Evolutionary conservation across 805 yeast species (phyloP).

Genomic region (Nakazawaea wickerhamii): DNA sequence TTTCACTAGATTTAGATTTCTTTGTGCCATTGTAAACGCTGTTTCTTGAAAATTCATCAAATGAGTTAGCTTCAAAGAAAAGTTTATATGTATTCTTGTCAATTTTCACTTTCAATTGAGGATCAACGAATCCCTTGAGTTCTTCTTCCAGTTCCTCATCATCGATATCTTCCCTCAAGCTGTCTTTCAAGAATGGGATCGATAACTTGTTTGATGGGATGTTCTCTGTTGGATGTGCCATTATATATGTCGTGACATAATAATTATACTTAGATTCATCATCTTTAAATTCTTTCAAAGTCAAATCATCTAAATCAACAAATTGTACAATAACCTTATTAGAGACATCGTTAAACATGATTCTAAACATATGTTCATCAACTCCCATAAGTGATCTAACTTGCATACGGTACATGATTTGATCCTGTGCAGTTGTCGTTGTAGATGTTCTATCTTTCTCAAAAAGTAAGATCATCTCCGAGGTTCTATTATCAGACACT

Average conservation of each 20-base stretch:
- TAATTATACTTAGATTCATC: constrained; percentile 87
- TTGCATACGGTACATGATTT: constrained; percentile 84
- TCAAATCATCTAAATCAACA: constrained; percentile 83
- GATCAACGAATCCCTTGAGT: constrained; percentile 57
- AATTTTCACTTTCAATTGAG: constrained; percentile 73
- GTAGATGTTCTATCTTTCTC: constrained; percentile 70
- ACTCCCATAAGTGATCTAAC: constrained; percentile 71
- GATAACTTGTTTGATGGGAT: constrained; percentile 70
- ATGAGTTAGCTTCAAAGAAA: constrained; percentile 73
- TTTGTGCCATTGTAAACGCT: constrained; percentile 36
- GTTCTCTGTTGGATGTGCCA: constrained; percentile 98
- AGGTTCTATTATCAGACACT: constrained; percentile 70
- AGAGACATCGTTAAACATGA: constrained; percentile 55
- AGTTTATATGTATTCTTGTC: constrained; percentile 74
- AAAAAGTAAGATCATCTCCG: constrained; percentile 75
- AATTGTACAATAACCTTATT: constrained; percentile 66
- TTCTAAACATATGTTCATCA: constrained; percentile 91
- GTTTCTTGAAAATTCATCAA: constrained; percentile 71
- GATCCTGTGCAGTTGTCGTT: constrained; percentile 74
- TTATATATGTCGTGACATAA: constrained; percentile 84
- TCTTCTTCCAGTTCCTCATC: constrained; percentile 37
- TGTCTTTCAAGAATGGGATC: constrained; percentile 70
- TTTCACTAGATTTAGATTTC: constrained; percentile 24
- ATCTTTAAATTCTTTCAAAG: constrained; percentile 63
- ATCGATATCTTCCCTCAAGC: constrained; percentile 48